Evolutionary conservation across 306 rosid genomes (phyloP).

Genomic region (Ormosia semicastrata): DNA sequence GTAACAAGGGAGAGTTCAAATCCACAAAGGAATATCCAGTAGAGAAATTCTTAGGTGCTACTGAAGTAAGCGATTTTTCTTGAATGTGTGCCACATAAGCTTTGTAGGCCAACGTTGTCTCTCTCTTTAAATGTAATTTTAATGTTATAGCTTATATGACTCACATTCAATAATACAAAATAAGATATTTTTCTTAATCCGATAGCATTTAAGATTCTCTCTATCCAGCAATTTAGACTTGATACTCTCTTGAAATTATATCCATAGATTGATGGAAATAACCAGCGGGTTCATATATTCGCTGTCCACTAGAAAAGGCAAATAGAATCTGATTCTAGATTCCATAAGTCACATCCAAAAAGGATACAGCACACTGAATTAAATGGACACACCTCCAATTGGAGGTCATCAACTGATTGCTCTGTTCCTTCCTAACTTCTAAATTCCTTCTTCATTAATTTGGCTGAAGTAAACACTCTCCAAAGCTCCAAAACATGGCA

Average conservation of each 20-base stretch:
- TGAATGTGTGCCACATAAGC: too few relatives aligned
- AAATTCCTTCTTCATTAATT: not conserved
- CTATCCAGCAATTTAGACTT: not conserved
- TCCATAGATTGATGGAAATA: not conserved
- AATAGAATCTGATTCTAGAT: conserved; percentile 36
- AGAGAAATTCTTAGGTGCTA: too few relatives aligned
- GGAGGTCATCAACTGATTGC: not conserved
- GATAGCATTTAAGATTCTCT: too few relatives aligned
- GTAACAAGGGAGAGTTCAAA: too few relatives aligned
- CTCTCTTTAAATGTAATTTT: too few relatives aligned
- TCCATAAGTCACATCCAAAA: not conserved
- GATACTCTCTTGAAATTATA: not conserved
- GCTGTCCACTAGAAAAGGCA: conserved; percentile 2
- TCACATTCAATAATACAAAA: too few relatives aligned
- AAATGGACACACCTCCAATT: not conserved
- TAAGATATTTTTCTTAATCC: too few relatives aligned
- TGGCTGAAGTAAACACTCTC: not conserved
- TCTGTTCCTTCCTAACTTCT: not conserved
- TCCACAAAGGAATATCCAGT: too few relatives aligned
- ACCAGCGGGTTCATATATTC: not conserved
- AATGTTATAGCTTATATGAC: too few relatives aligned
- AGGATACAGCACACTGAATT: not conserved
- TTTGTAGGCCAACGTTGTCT: too few relatives aligned
- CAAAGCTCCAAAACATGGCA: conserved; percentile 23
- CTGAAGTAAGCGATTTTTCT: too few relatives aligned